Conservation (phyloP, 2,329 filamentous ascomycete genomes). For the Trichophyton schoenleinii region DNA sequence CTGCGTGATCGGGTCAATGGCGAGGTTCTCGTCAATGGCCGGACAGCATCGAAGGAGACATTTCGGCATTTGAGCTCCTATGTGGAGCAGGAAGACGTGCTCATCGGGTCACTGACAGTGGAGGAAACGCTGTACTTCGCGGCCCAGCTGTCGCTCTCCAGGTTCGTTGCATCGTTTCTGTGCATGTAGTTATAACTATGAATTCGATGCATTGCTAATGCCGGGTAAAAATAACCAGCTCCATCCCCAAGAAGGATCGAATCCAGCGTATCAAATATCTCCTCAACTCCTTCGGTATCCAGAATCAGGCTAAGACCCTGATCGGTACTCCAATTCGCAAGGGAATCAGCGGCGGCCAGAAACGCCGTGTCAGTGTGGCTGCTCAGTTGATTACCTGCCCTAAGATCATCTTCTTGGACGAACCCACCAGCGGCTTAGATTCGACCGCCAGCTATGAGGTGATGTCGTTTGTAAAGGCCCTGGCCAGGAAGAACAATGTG, state of each 20-base stretch:
- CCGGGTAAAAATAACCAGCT: slow-evolving; percentile 20
- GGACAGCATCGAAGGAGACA: slow-evolving; percentile 36
- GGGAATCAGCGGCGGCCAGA: slow-evolving; percentile 75
- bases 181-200: neutral
- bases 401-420: slow-evolving; percentile 69
- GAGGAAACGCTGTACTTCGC: slow-evolving; percentile 69
- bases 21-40: slow-evolving; percentile 52
- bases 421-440: slow-evolving; percentile 73
- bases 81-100: slow-evolving; percentile 77
- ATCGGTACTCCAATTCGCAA: slow-evolving; percentile 74
- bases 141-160: slow-evolving; percentile 51
- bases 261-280: slow-evolving; percentile 52
- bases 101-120: slow-evolving; percentile 70
- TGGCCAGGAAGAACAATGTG: slow-evolving; percentile 55
- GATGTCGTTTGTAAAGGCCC: slow-evolving; percentile 55
- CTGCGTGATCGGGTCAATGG: slow-evolving; percentile 44
- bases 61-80: slow-evolving; percentile 60
- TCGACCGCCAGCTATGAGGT: slow-evolving; percentile 66
- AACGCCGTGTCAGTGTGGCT: slow-evolving; percentile 65
- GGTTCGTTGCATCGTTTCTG: slow-evolving; percentile 26
- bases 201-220: neutral
- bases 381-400: slow-evolving; percentile 71
- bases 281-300: slow-evolving; percentile 60
- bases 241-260: slow-evolving; percentile 45
- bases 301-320: slow-evolving; percentile 54